A percentile compares a stretch with the other conserved stretches of the same genome.
Evolutionary conservation across 306 rosid genomes (phyloP).

Genomic region (Mimosa bimucronata): DNA sequence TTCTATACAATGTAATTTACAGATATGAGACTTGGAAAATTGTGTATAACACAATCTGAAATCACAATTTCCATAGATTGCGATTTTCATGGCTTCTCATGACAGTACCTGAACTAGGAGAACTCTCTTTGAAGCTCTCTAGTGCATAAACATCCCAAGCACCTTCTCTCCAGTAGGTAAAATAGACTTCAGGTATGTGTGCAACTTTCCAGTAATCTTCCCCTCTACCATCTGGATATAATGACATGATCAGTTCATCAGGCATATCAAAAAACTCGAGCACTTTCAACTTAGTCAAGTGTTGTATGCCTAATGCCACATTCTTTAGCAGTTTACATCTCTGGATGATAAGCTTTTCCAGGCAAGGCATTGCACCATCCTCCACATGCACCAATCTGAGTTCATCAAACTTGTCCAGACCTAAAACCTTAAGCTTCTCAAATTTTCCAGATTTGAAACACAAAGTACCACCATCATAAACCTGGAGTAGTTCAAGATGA

Average conservation of each 20-base stretch:
- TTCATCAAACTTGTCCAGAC: constrained; percentile 61
- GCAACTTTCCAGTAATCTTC: constrained; percentile 56
- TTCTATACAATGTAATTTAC: constrained; percentile 32
- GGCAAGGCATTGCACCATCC: constrained; percentile 64
- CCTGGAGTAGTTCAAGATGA: constrained; percentile 60
- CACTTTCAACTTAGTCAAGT: constrained; percentile 51
- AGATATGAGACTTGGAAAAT: constrained; percentile 5
- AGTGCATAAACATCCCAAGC: constrained; percentile 67
- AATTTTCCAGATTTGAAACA: constrained; percentile 56
- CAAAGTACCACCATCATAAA: constrained; percentile 52
- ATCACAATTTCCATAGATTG: constrained; percentile 44
- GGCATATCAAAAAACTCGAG: constrained; percentile 73
- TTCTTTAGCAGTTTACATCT: constrained; percentile 52
- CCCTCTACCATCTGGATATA: constrained; percentile 50
- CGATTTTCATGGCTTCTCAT: constrained; percentile 46
- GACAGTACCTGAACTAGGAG: constrained; percentile 41
- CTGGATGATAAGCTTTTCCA: constrained; percentile 61
- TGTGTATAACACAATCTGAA: neutral
- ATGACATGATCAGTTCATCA: constrained; percentile 52
- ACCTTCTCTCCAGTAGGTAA: constrained; percentile 66
- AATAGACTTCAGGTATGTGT: constrained; percentile 60
- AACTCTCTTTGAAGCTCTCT: constrained; percentile 43
- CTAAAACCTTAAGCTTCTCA: constrained; percentile 63
- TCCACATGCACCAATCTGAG: constrained; percentile 51
- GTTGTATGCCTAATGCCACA: constrained; percentile 66